Base-by-base conservation (phyloP, 2,329 filamentous ascomycete species). In the Pezizomycotina sp. region DNA sequence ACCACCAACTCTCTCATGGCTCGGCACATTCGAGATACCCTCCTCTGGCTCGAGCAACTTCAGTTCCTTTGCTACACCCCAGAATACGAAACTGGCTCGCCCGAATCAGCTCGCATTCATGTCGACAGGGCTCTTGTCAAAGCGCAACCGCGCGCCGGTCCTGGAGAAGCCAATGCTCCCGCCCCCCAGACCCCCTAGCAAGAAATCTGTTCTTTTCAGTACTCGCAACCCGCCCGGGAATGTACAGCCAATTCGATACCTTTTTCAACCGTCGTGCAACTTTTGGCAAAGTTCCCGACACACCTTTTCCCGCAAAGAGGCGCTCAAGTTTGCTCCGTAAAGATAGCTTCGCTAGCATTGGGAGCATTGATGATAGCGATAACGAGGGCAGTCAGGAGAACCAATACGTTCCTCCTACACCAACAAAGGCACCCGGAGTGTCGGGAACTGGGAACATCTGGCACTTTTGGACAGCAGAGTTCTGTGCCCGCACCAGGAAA, bases 41-140 rank as follows among this genome's bases (percentile, higher is more conserved):
- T 13, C 39, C 19, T 36, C 28, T 18, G 33, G 26, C 15, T 32
- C 36, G 15, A n/a, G n/a, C n/a, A 33, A 31, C 2, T 64, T 63
- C 13, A 65, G 64, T 4, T 54, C 57, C 14, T 74, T 81, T 48
- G 74, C 76, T 20, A 91, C 81, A 0, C 81, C 81, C 0, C 68
- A 76, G 35, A 71, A 69, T 36, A 89, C 79, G 59, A 84, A 81
- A 56, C 64, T 71, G 32, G 77, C 72, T 5, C 82, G 75, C 53
- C 77, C 84, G 14, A 67, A 79, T 37, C 75, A 79, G 20, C 74
- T 78, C 25, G 83, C 83, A 5, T 93, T 93, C 58, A 83, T 82
- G 64, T 95, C 89, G 1, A 95, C 89, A 1, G 84, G 86, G 1
- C 63, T 98, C 18, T 77, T 98, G 35, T 93, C 89, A 7, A 98